These are phyloP conservation scores for Metarhizium anisopliae DNA, from an alignment of 2,329 filamentous ascomycete species.

Conservation along the genomic window DNA sequence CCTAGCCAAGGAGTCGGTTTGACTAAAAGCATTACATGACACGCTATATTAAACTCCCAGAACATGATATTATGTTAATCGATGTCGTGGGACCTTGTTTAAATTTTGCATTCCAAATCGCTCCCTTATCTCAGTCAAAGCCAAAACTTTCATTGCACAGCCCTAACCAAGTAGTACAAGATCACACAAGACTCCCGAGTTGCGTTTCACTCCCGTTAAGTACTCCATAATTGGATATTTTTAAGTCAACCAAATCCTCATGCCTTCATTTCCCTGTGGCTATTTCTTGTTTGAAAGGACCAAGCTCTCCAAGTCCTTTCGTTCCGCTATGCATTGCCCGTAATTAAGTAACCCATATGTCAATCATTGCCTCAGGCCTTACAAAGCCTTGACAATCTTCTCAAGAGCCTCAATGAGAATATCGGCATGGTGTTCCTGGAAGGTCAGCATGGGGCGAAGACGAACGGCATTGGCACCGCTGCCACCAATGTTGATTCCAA, in stretches of 20 bases:
- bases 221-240: background rate
- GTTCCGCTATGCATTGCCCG: background rate
- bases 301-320: background rate
- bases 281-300: background rate
- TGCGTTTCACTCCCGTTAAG: background rate
- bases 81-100: too few relatives aligned
- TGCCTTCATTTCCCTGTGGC: background rate
- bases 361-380: background rate
- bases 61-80: background rate
- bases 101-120: too few relatives aligned
- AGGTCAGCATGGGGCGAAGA: constrained; percentile 81
- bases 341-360: background rate
- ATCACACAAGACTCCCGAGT: background rate
- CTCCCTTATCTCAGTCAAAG: too few relatives aligned
- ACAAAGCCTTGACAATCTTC: constrained; percentile 52
- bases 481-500: constrained; percentile 83
- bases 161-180: background rate
- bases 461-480: constrained; percentile 68
- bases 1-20: background rate
- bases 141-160: background rate
- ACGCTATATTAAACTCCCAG: background rate
- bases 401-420: constrained; percentile 71
- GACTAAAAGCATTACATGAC: background rate
- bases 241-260: background rate
- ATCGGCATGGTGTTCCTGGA: constrained; percentile 86